Conservation (phyloP, 441 rosid genomes). For the Adansonia gregorii region DNA sequence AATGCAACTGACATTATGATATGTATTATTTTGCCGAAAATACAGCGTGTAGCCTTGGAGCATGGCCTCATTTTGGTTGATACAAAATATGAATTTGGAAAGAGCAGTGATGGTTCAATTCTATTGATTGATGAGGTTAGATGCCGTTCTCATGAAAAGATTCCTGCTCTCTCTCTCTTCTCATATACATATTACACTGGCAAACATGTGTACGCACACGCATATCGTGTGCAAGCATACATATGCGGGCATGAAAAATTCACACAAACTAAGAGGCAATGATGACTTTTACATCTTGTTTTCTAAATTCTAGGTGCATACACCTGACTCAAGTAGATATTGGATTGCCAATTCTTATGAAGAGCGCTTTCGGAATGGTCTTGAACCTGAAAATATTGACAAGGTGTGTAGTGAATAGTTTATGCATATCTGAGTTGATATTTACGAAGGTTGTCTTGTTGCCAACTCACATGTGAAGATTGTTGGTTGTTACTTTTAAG, state of each 20-base stretch:
- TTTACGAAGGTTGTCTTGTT: background rate
- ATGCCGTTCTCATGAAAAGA: background rate
- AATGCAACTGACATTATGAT: constrained; percentile 5
- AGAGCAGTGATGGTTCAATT: constrained; percentile 68
- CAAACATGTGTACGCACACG: background rate
- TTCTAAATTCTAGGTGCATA: constrained; percentile 64
- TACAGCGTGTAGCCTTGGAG: constrained; percentile 73
- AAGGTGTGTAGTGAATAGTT: constrained; percentile 49
- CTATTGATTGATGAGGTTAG: constrained; percentile 88
- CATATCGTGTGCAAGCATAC: background rate
- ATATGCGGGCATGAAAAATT: background rate
- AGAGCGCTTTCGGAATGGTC: constrained; percentile 60
- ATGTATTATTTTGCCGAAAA: constrained; percentile 28
- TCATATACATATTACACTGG: background rate
- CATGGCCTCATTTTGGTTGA: constrained; percentile 91
- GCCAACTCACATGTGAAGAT: background rate
- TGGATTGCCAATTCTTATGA: constrained; percentile 84
- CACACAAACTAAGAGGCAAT: constrained; percentile 20
- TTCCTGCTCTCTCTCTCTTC: background rate
- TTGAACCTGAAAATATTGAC: constrained; percentile 89
- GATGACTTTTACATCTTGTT: constrained; percentile 12
- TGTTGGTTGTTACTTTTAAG: constrained; percentile 19
- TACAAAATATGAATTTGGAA: constrained; percentile 97
- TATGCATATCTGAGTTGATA: background rate
- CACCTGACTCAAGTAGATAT: constrained; percentile 96